phyloP scores from a whole-genome alignment of 1,139 yeast genomes.

The Nakaseomyces uthaithaninus region DNA sequence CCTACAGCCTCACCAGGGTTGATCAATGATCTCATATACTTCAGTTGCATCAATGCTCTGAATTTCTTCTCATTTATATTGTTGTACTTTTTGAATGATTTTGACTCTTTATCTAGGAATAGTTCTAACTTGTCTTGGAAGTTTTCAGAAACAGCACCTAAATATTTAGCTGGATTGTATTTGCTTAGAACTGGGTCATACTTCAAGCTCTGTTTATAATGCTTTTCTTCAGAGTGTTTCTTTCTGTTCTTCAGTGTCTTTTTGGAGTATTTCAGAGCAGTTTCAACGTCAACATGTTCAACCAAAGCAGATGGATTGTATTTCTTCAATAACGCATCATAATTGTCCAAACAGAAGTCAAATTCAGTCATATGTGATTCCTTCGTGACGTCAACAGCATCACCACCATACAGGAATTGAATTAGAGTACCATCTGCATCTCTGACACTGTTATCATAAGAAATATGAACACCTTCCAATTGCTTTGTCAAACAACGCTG shows the following conservation, averaged over 20 bases:
- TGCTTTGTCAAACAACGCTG: conserved; percentile 98
- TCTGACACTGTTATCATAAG: conserved; percentile 92
- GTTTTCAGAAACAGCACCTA: conserved; percentile 89
- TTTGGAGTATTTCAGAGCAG: conserved; percentile 73
- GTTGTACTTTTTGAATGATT: conserved; percentile 41
- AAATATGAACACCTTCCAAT: conserved; percentile 91
- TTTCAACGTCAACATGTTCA: conserved; percentile 70
- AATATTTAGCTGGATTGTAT: conserved; percentile 77
- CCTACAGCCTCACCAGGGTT: conserved; percentile 99
- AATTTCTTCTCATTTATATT: conserved; percentile 72
- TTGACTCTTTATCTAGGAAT: conserved; percentile 50
- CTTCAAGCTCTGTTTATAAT: conserved; percentile 53
- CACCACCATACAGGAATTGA: conserved; percentile 97
- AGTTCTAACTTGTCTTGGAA: conserved; percentile 75
- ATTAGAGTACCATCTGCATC: conserved; percentile 91
- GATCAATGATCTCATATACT: conserved; percentile 91
- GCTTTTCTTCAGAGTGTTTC: conserved; percentile 58
- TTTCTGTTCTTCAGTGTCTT: conserved; percentile 68
- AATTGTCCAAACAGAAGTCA: conserved; percentile 86
- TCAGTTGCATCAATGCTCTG: conserved; percentile 94
- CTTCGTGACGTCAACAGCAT: conserved; percentile 86
- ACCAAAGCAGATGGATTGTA: conserved; percentile 77
- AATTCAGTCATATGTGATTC: conserved; percentile 93
- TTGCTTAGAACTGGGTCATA: conserved; percentile 86
- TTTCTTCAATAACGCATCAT: conserved; percentile 74